Base-by-base conservation (phyloP, 441 rosid species). In the Eruca vesicaria region DNA sequence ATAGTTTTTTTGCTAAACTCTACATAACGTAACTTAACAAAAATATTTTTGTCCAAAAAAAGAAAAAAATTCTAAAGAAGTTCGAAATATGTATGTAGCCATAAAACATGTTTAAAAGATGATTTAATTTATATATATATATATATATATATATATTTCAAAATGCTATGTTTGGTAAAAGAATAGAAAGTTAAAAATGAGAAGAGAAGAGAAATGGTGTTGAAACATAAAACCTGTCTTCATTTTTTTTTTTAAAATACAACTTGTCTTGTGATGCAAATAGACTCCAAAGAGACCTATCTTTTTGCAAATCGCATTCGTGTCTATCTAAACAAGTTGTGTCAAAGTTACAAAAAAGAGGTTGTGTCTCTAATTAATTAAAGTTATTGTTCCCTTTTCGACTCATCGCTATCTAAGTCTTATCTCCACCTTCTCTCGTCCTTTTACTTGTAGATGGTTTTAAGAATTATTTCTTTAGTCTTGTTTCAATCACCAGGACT, bases 221-320 rank as follows among this genome's bases (percentile, higher is more conserved):
- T 29, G 11, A 70, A 19, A 70, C 62, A 55, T 10, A 45, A 68
- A 65, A 65, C 72, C 45, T 71, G 68, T 77, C 60, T 48, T 33
- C n/a, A n/a, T n/a, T n/a, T 26, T 73, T 62, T 69, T 9, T 36
- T 66, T 63, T 36, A 48, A 14, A 68, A 63, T 12, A 23, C 72
- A 65, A 65, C 72, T 57, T 71, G 68, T 77, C 60, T 48, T 33
- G 80, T 66, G 76, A 59, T 66, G 68, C 50, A 71, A 36, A 71
- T 59, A 50, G 8, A 71, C 63, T 59, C 76, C 76, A 77, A 77
- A 71, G 72, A 77, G 80, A 60, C 50, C 68, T 65, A 68, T 77
- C 68, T 29, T 60, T 65, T 71, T 26, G 63, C 64, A 66, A 29
- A 77, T 45, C 76, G 20, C 73, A 77, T 72, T 60, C 80, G 69